phyloP scores from a whole-genome alignment of 805 yeast genomes.

The Pachysolen tannophilus region DNA sequence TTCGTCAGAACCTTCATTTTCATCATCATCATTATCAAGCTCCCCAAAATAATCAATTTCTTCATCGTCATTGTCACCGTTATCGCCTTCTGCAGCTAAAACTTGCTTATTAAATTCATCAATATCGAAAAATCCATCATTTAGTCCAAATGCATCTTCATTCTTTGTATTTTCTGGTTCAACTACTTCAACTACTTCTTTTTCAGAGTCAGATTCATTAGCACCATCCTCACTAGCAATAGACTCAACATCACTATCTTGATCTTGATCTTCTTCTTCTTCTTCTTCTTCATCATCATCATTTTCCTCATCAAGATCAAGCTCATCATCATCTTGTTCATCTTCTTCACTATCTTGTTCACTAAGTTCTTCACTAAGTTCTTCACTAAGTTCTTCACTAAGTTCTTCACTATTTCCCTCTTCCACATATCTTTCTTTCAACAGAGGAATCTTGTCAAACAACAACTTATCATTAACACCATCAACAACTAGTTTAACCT shows the following conservation, averaged over 20 bases:
- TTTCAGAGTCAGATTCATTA: conserved; percentile 9
- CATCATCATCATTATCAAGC: conserved; percentile 43
- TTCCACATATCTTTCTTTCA: conserved; percentile 32
- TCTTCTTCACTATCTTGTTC: conserved; percentile 29
- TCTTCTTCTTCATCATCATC: conserved; percentile 22
- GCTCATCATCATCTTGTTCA: conserved; percentile 19
- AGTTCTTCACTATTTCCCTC: conserved; percentile 20
- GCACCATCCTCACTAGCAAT: conserved; percentile 6
- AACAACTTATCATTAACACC: conserved; percentile 61
- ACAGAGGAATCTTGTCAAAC: conserved; percentile 44
- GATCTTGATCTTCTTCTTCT: conserved; percentile 13
- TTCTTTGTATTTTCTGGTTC: conserved; percentile 13
- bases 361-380: conserved; percentile 22
- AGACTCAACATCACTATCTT: conserved; percentile 10
- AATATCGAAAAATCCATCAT: conserved; percentile 78
- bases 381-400: conserved; percentile 16
- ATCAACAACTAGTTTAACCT: conserved; percentile 77
- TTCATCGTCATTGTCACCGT: conserved; percentile 38
- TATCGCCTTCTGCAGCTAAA: conserved; percentile 48
- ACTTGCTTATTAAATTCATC: conserved; percentile 77
- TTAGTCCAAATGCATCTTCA: conserved; percentile 56
- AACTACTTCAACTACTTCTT: conserved; percentile 6
- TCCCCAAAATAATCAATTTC: conserved; percentile 45
- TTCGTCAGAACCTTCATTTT: conserved; percentile 28
- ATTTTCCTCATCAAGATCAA: conserved; percentile 19